A percentile compares a stretch with the other conserved stretches of the same genome.
These are phyloP conservation scores for Pseudocercospora crystallina DNA, from an alignment of 2,329 filamentous ascomycete genomes.

Conservation along the genomic window DNA sequence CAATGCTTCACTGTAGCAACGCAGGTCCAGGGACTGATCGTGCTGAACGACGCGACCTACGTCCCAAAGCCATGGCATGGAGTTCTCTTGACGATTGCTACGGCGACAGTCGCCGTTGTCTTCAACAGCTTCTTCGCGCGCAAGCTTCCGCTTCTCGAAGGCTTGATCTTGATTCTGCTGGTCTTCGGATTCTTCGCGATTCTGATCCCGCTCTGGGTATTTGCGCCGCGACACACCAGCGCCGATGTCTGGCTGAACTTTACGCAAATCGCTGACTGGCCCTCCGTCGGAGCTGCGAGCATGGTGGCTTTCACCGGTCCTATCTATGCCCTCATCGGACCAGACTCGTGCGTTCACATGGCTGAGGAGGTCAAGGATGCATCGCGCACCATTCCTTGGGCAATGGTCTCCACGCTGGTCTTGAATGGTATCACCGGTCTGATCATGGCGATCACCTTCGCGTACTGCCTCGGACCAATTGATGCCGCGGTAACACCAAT, in stretches of 20 bases:
- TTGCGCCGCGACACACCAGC: slow-evolving; percentile 25
- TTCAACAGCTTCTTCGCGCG: slow-evolving; percentile 32
- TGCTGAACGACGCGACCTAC: slow-evolving; percentile 46
- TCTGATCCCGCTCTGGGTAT: slow-evolving; percentile 33
- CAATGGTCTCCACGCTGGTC: slow-evolving; percentile 42
- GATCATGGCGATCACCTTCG: slow-evolving; percentile 43
- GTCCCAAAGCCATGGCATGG: slow-evolving; percentile 45
- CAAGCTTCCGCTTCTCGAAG: slow-evolving; percentile 31
- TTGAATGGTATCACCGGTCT: slow-evolving; percentile 45
- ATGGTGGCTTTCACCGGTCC: slow-evolving; percentile 27
- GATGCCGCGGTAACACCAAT: slow-evolving; percentile 27
- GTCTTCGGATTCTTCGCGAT: slow-evolving; percentile 34
- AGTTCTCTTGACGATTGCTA: slow-evolving; percentile 40
- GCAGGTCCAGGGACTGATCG: slow-evolving; percentile 47
- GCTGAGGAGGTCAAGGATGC: slow-evolving; percentile 35
- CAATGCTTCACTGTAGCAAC: slow-evolving; percentile 47
- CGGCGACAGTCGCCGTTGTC: slow-evolving; percentile 22
- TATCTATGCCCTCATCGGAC: slow-evolving; percentile 25
- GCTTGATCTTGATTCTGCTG: slow-evolving; percentile 29
- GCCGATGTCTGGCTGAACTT: slow-evolving; percentile 29
- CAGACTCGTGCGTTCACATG: slow-evolving; percentile 26
- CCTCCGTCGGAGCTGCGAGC: slow-evolving; percentile 29
- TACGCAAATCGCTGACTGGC: slow-evolving; percentile 23
- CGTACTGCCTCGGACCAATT: slow-evolving; percentile 38
- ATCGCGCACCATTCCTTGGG: slow-evolving; percentile 35